Evolutionary conservation across 257 asterid genomes (phyloP), one percentile per base, ranked within the genome.

Genomic region (Capsicum pubescens): DNA sequence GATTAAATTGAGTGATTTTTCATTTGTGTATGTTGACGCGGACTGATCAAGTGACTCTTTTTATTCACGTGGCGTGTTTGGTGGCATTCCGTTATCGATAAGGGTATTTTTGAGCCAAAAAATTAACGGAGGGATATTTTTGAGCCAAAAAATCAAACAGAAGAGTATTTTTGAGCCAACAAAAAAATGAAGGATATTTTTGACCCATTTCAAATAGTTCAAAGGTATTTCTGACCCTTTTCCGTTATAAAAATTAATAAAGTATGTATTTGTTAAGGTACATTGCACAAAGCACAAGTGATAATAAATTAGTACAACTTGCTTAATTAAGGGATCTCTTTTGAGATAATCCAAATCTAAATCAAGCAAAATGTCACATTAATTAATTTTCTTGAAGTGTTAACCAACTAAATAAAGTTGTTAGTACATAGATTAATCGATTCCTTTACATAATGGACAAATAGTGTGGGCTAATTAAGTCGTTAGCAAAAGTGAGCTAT

Each of bases 231-330:
- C n/a, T n/a, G n/a, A n/a, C n/a, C n/a, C n/a, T n/a, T n/a, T n/a
- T n/a, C n/a, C n/a, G n/a, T n/a, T n/a, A n/a, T n/a, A n/a, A 14
- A 50, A 21, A 12, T 50, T 74, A 52, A 21, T 74, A 74, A 12
- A 74, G 2, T 74, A 74, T 50, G 32, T 13, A 16, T n/a, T 66
- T 66, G 6, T 66, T 66, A 67, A 56, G 71, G 60, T 82, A 66
- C 86, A 82, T 15, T 82, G 88, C 83, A 82, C 69, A 55, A 44
- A 82, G 81, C 83, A 76, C 83, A 82, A 61, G 19, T 9, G 16
- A 26, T 36, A 72, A 81, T 13, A 74, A 82, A 77, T 79, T 59
- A 72, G 61, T 74, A 74, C 81, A 74, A 21, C 21, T 74, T 74
- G 81, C 61, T 74, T 56, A 54, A 4, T 44, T 4, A 35, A 13